phyloP scores from a whole-genome alignment of 345 rosid species.

The Eucalyptus albens region DNA sequence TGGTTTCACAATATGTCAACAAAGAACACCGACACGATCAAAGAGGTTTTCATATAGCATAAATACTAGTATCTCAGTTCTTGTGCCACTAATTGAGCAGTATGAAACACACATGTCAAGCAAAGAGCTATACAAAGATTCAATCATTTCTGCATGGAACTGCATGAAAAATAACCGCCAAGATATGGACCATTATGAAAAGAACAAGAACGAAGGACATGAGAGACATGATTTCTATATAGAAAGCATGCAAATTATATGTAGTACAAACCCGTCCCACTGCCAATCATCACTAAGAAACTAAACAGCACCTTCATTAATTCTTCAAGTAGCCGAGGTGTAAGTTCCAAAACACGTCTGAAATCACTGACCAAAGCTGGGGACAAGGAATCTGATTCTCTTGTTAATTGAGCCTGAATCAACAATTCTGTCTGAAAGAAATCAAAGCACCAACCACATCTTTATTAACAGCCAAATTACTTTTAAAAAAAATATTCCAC shows the following conservation, averaged over 20 bases:
- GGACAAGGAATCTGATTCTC: conserved; percentile 59
- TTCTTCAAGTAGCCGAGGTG: conserved; percentile 97
- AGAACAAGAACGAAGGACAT: neutral
- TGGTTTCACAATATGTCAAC: neutral
- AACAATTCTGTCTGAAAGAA: conserved; percentile 74
- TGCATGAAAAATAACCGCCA: neutral
- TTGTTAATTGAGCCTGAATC: conserved; percentile 95
- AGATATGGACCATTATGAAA: neutral
- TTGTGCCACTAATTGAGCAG: neutral
- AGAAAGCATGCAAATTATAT: neutral
- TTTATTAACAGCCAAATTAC: neutral
- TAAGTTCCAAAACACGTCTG: conserved; percentile 78
- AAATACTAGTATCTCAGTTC: neutral
- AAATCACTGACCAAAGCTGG: conserved; percentile 77
- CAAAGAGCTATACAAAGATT: neutral
- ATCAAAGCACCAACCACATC: neutral
- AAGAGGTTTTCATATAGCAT: neutral
- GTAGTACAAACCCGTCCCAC: neutral
- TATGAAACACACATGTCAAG: neutral
- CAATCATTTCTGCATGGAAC: neutral
- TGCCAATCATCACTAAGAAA: neutral
- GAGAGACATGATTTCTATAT: neutral
- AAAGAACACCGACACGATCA: neutral
- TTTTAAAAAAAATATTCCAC: neutral
- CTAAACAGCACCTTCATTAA: conserved; percentile 61